Conservation (phyloP, 768 basidiomycete genomes). For the Butyriboletus loyo region DNA sequence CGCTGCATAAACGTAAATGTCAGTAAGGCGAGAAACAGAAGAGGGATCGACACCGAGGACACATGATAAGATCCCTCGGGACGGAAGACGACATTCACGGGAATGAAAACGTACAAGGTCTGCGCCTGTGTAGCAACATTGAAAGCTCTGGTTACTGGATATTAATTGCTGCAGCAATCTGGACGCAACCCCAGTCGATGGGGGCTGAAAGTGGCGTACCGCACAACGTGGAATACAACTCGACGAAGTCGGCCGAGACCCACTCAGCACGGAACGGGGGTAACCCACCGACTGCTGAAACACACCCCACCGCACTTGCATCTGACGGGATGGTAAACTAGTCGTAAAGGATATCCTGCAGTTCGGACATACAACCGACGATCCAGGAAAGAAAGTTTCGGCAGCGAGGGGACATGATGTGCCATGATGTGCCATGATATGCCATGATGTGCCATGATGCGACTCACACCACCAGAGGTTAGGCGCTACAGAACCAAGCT, state of each 20-base stretch:
- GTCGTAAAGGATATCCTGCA: not conserved
- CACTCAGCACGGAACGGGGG: too few species aligned
- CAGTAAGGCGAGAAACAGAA: not conserved
- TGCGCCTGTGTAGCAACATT: constrained; percentile 35
- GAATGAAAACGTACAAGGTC: constrained; percentile 41
- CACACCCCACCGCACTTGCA: constrained; percentile 53
- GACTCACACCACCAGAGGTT: constrained; percentile 40
- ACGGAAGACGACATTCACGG: too few species aligned
- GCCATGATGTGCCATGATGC: constrained; percentile 7
- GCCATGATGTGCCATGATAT: rapidly evolving
- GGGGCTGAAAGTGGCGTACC: constrained; percentile 40
- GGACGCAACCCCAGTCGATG: constrained; percentile 63
- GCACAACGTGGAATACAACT: not conserved
- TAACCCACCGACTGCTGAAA: constrained; percentile 37
- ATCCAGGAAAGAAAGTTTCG: constrained; percentile 64
- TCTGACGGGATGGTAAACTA: constrained; percentile 25
- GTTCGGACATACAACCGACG: constrained; percentile 54
- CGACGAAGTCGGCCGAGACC: not conserved
- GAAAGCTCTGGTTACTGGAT: constrained; percentile 45
- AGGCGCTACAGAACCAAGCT: constrained; percentile 40
- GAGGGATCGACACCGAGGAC: too few species aligned
- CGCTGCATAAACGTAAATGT: constrained; percentile 41
- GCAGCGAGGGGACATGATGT: constrained; percentile 42
- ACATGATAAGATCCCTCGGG: too few species aligned
- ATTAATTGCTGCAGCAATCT: constrained; percentile 61